Percentiles rank a stretch among this genome's conserved stretches.
phyloP scores from a whole-genome alignment of 768 basidiomycete genomes.

The Auriscalpium microsporum region DNA sequence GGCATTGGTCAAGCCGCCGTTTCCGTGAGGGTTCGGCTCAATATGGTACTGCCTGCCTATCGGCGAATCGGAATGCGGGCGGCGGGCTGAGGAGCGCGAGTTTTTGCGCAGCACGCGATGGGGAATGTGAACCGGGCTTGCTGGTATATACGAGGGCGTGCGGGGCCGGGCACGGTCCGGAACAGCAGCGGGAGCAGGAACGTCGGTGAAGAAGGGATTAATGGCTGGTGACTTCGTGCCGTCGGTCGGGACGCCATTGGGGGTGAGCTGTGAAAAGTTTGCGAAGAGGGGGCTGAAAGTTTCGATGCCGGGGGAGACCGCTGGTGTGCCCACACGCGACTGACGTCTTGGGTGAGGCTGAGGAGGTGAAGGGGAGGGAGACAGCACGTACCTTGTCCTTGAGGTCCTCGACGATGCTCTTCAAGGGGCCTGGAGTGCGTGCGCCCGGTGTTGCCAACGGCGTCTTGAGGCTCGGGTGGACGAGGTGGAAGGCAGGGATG shows the following conservation, averaged over 20 bases:
- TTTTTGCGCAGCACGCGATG: conserved; percentile 40
- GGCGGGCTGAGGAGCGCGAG: conserved; percentile 44
- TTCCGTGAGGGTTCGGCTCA: conserved; percentile 63
- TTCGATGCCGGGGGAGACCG: conserved; percentile 35
- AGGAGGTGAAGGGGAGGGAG: not conserved
- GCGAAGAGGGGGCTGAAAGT: conserved; percentile 50
- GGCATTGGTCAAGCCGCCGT: conserved; percentile 81
- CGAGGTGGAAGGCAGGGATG: conserved; percentile 11
- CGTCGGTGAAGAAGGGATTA: conserved; percentile 17
- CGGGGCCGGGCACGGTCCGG: conserved; percentile 11
- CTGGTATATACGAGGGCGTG: conserved; percentile 18
- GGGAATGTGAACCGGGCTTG: conserved; percentile 26
- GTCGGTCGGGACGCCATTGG: conserved; percentile 8
- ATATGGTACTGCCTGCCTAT: conserved; percentile 33
- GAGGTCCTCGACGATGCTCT: conserved; percentile 76
- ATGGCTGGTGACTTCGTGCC: conserved; percentile 6
- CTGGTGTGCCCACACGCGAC: conserved; percentile 36
- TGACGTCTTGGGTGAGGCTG: not conserved
- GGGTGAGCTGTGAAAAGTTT: conserved; percentile 15
- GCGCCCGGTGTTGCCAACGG: conserved; percentile 7
- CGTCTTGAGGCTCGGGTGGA: conserved; percentile 10
- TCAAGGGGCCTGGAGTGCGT: conserved; percentile 35
- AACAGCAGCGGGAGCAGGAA: conserved; percentile 3
- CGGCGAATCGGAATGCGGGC: conserved; percentile 28
- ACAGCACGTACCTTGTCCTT: conserved; percentile 44